A percentile compares a stretch with the other conserved stretches of the same genome.
phyloP scores from a whole-genome alignment of 768 basidiomycete species.

The Tulasnella calospora region DNA sequence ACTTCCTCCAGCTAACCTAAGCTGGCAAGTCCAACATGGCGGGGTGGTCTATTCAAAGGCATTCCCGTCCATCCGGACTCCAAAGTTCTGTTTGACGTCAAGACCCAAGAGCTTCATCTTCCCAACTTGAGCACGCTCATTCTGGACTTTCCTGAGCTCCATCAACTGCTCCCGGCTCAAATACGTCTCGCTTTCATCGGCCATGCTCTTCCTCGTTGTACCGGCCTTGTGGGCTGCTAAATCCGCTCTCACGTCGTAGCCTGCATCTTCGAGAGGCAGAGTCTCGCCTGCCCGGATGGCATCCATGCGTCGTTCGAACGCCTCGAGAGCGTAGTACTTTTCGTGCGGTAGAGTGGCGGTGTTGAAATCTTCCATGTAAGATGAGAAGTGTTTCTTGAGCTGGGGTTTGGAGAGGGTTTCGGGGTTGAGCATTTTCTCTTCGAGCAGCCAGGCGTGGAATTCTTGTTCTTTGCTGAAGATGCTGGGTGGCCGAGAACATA shows the following conservation, averaged over 20 bases:
- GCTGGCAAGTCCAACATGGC: neutral
- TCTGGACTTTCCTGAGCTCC: slow-evolving; percentile 77
- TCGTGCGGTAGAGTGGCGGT: slow-evolving; percentile 94
- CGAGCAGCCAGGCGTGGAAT: slow-evolving; percentile 88
- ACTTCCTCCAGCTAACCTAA: neutral
- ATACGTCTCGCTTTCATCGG: slow-evolving; percentile 52
- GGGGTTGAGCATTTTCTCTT: slow-evolving; percentile 86
- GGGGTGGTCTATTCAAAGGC: slow-evolving; percentile 1
- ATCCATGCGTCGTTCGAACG: slow-evolving; percentile 78
- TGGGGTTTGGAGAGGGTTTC: slow-evolving; percentile 83
- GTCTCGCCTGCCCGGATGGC: slow-evolving; percentile 80
- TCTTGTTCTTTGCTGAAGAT: slow-evolving; percentile 76
- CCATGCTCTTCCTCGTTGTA: slow-evolving; percentile 61
- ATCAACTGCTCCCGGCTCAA: slow-evolving; percentile 72
- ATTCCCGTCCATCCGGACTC: slow-evolving; percentile 70
- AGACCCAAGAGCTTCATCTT: slow-evolving; percentile 85
- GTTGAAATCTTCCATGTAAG: slow-evolving; percentile 66
- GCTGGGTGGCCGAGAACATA: slow-evolving; percentile 40
- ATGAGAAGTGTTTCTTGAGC: slow-evolving; percentile 76
- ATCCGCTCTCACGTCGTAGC: slow-evolving; percentile 80
- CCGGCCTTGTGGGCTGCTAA: slow-evolving; percentile 71
- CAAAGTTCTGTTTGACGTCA: slow-evolving; percentile 79
- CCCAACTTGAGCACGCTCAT: slow-evolving; percentile 72
- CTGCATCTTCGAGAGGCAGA: slow-evolving; percentile 62
- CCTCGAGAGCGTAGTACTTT: slow-evolving; percentile 82